phyloP scores from a whole-genome alignment of 768 basidiomycete genomes.

The Tylopilus subfusipes region DNA sequence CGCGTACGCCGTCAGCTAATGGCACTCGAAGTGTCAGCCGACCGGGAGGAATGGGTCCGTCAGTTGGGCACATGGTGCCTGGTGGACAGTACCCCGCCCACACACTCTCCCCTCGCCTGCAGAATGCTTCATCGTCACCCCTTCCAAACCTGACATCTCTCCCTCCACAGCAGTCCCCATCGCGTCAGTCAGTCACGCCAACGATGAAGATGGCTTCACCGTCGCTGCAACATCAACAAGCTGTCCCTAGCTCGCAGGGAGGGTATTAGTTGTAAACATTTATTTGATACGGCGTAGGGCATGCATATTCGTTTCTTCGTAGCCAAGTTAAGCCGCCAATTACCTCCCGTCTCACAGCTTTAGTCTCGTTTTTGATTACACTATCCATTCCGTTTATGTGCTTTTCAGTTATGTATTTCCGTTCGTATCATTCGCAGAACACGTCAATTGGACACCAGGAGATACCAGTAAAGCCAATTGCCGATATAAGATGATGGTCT shows the following conservation, averaged over 20 bases:
- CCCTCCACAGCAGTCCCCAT: slow-evolving; percentile 43
- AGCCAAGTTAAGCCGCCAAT: slow-evolving; percentile 5
- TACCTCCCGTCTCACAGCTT: slow-evolving; percentile 19
- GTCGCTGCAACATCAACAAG: slow-evolving; percentile 53
- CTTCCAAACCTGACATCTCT: slow-evolving; percentile 41
- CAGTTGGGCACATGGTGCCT: slow-evolving; percentile 29
- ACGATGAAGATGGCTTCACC: slow-evolving; percentile 54
- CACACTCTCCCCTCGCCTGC: slow-evolving; percentile 49
- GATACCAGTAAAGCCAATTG: slow-evolving; percentile 3
- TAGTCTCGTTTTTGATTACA: slow-evolving; percentile 33
- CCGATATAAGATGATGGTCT: too few relatives aligned
- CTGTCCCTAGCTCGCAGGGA: slow-evolving; percentile 48
- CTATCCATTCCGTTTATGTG: slow-evolving; percentile 36
- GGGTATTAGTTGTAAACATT: slow-evolving; percentile 40
- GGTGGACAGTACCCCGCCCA: slow-evolving; percentile 42
- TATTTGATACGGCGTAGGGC: slow-evolving; percentile 11
- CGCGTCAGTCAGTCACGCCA: slow-evolving; percentile 48
- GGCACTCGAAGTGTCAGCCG: slow-evolving; percentile 48
- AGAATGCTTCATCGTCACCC: slow-evolving; percentile 44
- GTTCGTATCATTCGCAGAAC: slow-evolving; percentile 26
- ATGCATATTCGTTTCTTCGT: slow-evolving; percentile 13
- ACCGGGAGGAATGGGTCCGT: slow-evolving; percentile 15
- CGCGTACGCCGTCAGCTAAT: slow-evolving; percentile 54
- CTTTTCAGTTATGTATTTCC: slow-evolving; percentile 37
- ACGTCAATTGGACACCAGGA: slow-evolving; percentile 11